Evolutionary conservation across 306 rosid species (phyloP).

Genomic region (Pterocarpus macrocarpus): DNA sequence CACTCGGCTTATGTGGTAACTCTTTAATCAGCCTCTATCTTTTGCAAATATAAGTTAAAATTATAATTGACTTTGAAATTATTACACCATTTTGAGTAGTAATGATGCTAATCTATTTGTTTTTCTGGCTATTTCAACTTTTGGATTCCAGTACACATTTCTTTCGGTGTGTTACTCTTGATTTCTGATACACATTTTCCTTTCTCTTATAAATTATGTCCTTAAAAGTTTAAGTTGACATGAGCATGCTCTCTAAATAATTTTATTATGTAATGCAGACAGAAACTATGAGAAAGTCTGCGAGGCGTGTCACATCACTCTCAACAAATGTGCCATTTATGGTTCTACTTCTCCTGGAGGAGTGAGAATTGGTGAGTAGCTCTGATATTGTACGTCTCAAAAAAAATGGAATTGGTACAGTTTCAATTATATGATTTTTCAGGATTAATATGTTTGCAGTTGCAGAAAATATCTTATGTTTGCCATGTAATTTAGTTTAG

Average conservation of each 20-base stretch:
- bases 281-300: slow-evolving; percentile 84
- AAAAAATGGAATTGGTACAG: slow-evolving; percentile 15
- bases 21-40: slow-evolving; percentile 6
- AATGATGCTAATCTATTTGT: slow-evolving; percentile 23
- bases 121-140: background rate
- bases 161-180: slow-evolving; percentile 20
- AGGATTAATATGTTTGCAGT: background rate
- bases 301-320: slow-evolving; percentile 81
- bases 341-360: slow-evolving; percentile 84
- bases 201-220: slow-evolving; percentile 23
- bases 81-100: background rate
- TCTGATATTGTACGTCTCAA: background rate
- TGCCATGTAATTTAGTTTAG: background rate
- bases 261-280: slow-evolving; percentile 55
- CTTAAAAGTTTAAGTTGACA: slow-evolving; percentile 23
- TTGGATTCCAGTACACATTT: background rate
- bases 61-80: slow-evolving; percentile 14
- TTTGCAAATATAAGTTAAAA: background rate
- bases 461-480: background rate
- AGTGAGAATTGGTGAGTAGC: slow-evolving; percentile 80
- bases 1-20: slow-evolving; percentile 75
- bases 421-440: slow-evolving; percentile 24
- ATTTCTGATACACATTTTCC: slow-evolving; percentile 14
- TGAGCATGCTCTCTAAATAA: slow-evolving; percentile 41
- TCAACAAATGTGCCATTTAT: slow-evolving; percentile 76